Evolutionary conservation across 495 filamentous ascomycete species (phyloP), one percentile per base, ranked within the genome.

Genomic region (Tuber melanosporum): DNA sequence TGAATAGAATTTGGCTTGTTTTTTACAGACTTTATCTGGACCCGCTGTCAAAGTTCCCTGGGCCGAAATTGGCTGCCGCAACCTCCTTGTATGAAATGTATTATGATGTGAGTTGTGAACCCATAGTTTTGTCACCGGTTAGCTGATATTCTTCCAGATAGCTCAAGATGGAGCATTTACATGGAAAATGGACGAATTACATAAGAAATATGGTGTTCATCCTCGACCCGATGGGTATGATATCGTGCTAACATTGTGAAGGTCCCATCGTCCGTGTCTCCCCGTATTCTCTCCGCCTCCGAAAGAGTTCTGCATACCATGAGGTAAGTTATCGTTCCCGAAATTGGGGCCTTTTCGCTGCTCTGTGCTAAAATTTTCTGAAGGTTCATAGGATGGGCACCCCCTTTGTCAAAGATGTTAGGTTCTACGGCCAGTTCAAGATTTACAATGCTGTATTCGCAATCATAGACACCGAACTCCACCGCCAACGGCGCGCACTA

Each of bases 11-110:
- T 70, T 52, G 41, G n/a, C 36, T 81, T 72, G 71, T 73, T 43
- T 70, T 52, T 57, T 85, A 83, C 66, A 77, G 78, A 72, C 45
- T 84, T 22, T 84, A 77, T 69, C 73, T 85, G 49, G 81, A 83
- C 57, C 79, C 75, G 43, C 71, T 81, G 49, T 69, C 74, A n/a
- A 78, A 77, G 22, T 84, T 85, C 70, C 83, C 84, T 42, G 84
- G 84, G 9, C 83, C 84, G 2, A 76, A 77, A 32, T 44, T 81
- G n/a, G 84, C 84, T 1, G 84, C 79, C 32, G 78, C 77, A 45
- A 83, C 81, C 26, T 74, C 69, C 7, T 62, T 76, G 46, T 85
- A 81, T 70, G 79, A 83, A 62, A 76, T 75, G 42, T 85, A 81
- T 62, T 71, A 77, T 32, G 78, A 79, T 70, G 76, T 79, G 52